A percentile compares a stretch with the other conserved stretches of the same genome.
phyloP scores from a whole-genome alignment of 768 basidiomycete species.

The Lentinula sp. region DNA sequence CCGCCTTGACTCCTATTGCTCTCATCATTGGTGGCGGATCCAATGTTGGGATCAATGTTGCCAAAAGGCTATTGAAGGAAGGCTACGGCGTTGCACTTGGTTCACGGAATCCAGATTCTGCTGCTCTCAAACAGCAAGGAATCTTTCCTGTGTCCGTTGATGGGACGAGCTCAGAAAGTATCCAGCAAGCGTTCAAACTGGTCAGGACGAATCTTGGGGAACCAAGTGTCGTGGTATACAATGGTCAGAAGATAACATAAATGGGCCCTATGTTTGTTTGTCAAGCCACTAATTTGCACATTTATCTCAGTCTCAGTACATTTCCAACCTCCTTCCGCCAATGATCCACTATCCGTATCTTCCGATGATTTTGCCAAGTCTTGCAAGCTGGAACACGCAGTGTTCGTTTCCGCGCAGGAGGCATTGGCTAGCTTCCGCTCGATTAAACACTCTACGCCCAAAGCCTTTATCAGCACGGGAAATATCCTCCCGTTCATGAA shows the following conservation, averaged over 20 bases:
- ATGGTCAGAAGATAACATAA: constrained; percentile 23
- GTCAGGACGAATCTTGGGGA: constrained; percentile 31
- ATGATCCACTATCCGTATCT: constrained; percentile 19
- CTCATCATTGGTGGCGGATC: constrained; percentile 24
- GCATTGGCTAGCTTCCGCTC: constrained; percentile 20
- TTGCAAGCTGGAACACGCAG: constrained; percentile 10
- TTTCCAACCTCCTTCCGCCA: constrained; percentile 7
- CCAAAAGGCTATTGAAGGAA: constrained; percentile 16
- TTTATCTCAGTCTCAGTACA: constrained; percentile 11
- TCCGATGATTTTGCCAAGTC: constrained; percentile 14
- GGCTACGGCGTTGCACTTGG: constrained; percentile 25
- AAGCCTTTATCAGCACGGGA: constrained; percentile 26
- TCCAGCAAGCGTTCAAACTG: constrained; percentile 28
- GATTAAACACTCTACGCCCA: constrained; percentile 15
- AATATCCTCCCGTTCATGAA: constrained; percentile 20
- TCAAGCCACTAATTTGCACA: background rate
- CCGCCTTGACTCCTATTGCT: constrained; percentile 14
- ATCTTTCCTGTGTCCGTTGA: constrained; percentile 32
- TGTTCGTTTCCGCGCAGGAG: constrained; percentile 21
- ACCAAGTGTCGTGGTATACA: constrained; percentile 40
- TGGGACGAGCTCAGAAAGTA: constrained; percentile 23
- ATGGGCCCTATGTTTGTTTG: background rate
- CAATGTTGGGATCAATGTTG: constrained; percentile 20
- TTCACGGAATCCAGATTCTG: constrained; percentile 18
- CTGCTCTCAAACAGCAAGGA: constrained; percentile 8